Evolutionary conservation across 176 grass and related monocot genomes (phyloP).

Genomic region (Themeda triandra): DNA sequence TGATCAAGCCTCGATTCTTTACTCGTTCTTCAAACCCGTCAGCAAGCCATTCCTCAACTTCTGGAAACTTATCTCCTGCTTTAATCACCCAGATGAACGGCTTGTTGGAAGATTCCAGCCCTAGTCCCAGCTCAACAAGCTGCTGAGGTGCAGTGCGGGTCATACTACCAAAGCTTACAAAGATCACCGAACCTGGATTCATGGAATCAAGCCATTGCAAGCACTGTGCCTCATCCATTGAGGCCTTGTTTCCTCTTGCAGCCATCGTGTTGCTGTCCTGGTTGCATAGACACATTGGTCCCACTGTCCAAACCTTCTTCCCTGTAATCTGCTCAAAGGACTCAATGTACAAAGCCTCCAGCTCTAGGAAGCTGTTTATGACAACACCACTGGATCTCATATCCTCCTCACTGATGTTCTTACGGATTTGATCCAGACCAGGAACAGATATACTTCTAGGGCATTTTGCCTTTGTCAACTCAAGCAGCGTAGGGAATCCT

Average conservation of each 20-base stretch:
- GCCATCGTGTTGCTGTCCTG: conserved; percentile 2
- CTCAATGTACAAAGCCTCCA: conserved; percentile 48
- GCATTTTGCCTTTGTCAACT: conserved; percentile 40
- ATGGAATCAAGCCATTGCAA: conserved; percentile 53
- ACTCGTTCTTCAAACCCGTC: conserved; percentile 51
- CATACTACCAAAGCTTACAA: conserved; percentile 75
- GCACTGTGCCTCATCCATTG: conserved; percentile 52
- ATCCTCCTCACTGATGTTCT: conserved; percentile 34
- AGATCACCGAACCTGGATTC: conserved; percentile 52
- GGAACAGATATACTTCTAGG: neutral
- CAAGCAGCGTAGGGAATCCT: conserved; percentile 43
- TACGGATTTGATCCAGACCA: conserved; percentile 16
- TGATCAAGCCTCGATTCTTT: conserved; percentile 38
- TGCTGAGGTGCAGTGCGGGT: conserved; percentile 36
- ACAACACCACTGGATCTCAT: conserved; percentile 34
- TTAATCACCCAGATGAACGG: conserved; percentile 76
- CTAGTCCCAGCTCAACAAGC: conserved; percentile 63
- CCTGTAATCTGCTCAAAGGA: conserved; percentile 22
- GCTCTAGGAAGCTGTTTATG: conserved; percentile 59
- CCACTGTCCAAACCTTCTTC: conserved; percentile 58
- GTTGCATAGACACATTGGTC: conserved; percentile 59
- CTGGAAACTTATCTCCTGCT: conserved; percentile 39
- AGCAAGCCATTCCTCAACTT: conserved; percentile 61
- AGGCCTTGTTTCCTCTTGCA: conserved; percentile 42
- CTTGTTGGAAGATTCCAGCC: conserved; percentile 52